Conservation (phyloP, 2,329 filamentous ascomycete species). For the Arthrobotrys pseudoclavata region DNA sequence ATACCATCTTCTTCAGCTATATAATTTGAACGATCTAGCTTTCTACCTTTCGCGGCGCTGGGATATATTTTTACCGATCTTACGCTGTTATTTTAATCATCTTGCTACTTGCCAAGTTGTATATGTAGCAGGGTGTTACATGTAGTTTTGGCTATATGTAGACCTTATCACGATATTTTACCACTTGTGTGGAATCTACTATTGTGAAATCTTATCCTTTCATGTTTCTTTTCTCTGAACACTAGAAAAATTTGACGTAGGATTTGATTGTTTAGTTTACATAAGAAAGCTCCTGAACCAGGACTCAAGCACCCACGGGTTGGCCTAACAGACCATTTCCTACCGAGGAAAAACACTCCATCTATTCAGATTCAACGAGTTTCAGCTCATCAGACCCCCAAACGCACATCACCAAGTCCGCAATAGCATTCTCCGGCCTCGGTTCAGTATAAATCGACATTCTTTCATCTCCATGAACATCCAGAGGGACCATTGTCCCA, state of each 20-base stretch:
- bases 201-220: background rate
- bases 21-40: background rate
- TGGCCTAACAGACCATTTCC: no score
- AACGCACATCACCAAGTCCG: constrained; percentile 58
- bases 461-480: constrained; percentile 54
- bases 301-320: background rate
- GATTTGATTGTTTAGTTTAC: background rate
- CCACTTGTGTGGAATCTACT: background rate
- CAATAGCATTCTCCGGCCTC: constrained; percentile 51
- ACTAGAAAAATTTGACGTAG: background rate
- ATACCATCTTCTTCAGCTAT: background rate
- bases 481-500: constrained; percentile 42
- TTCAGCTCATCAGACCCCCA: constrained; percentile 52
- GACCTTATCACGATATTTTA: background rate
- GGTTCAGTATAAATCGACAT: constrained; percentile 60
- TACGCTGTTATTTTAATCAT: constrained; percentile 24
- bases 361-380: constrained; percentile 18
- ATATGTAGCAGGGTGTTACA: no score
- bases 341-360: background rate
- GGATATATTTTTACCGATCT: constrained; percentile 26
- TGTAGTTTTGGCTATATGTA: background rate
- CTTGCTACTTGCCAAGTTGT: background rate
- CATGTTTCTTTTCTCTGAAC: background rate
- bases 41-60: background rate
- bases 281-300: background rate